Conservation (phyloP, 257 asterid species). For the Plantago elongata region DNA sequence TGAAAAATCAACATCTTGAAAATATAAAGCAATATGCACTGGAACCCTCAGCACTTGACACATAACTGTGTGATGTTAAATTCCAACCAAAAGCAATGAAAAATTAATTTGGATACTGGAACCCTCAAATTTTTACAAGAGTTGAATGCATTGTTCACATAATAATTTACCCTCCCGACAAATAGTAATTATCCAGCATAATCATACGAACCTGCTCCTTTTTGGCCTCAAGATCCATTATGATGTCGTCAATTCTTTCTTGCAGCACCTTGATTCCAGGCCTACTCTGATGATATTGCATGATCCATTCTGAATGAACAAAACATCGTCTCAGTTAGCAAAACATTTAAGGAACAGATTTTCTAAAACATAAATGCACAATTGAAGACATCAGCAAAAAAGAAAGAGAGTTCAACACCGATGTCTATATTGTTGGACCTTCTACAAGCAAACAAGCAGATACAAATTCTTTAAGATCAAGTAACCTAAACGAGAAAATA, state of each 20-base stretch:
- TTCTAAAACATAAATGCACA: background rate
- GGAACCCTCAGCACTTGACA: background rate
- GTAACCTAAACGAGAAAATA: slow-evolving; percentile 1
- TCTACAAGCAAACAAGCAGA: background rate
- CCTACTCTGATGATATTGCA: slow-evolving; percentile 62
- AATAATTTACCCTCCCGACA: background rate
- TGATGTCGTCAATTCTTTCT: slow-evolving; percentile 82
- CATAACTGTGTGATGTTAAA: background rate
- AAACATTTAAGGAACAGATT: slow-evolving; percentile 4
- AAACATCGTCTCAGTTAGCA: slow-evolving; percentile 4
- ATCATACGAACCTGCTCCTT: slow-evolving; percentile 61
- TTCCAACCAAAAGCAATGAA: background rate
- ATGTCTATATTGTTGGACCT: background rate
- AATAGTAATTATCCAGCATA: background rate
- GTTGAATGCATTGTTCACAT: background rate
- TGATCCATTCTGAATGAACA: slow-evolving; percentile 68
- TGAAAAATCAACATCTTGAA: background rate
- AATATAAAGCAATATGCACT: background rate
- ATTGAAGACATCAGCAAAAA: background rate
- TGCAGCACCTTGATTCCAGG: slow-evolving; percentile 71
- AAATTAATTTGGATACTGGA: background rate
- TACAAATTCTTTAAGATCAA: slow-evolving; percentile 2
- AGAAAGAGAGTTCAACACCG: background rate
- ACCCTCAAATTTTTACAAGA: background rate
- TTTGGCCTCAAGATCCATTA: slow-evolving; percentile 61